Percentiles rank a stretch among this genome's conserved stretches.
Evolutionary conservation across 768 basidiomycete species (phyloP).

Genomic region (Multifurca ochricompacta): DNA sequence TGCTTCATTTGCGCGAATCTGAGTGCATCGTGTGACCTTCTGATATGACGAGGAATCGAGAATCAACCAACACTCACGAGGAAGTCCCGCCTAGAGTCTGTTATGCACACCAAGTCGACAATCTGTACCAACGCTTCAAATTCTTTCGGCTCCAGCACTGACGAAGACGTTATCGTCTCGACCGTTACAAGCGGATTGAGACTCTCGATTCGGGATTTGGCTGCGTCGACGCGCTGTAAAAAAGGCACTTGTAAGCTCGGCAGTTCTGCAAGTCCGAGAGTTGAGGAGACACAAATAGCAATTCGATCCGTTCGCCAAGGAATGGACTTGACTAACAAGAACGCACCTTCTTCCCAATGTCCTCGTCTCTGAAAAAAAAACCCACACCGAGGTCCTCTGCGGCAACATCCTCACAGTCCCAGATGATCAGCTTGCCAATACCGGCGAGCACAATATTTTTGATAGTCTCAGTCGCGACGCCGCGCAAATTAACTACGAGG

Average conservation of each 20-base stretch:
- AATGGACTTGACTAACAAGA: neutral
- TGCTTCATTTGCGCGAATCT: conserved; percentile 76
- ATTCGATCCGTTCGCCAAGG: neutral
- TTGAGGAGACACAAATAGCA: neutral
- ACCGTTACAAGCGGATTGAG: conserved; percentile 90
- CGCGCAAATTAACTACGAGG: conserved; percentile 67
- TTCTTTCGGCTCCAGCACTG: conserved; percentile 41
- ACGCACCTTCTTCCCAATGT: conserved; percentile 80
- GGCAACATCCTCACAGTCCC: conserved; percentile 67
- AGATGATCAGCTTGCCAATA: conserved; percentile 80
- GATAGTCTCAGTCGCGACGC: conserved; percentile 87
- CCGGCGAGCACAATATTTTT: conserved; percentile 98
- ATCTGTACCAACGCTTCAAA: conserved; percentile 52
- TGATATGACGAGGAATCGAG: conserved; percentile 3
- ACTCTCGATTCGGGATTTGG: conserved; percentile 76
- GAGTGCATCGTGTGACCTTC: neutral
- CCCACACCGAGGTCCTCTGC: conserved; percentile 87
- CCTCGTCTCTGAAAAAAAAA: conserved; percentile 90
- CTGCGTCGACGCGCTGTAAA: conserved; percentile 73
- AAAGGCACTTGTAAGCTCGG: conserved; percentile 32
- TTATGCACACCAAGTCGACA: conserved; percentile 83
- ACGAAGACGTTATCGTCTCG: conserved; percentile 49
- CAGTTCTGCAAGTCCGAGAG: neutral
- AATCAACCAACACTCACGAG: conserved; percentile 48
- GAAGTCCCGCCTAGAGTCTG: conserved; percentile 63